Evolutionary conservation across 2,329 filamentous ascomycete genomes (phyloP).

Genomic region (Phialophora tarda): DNA sequence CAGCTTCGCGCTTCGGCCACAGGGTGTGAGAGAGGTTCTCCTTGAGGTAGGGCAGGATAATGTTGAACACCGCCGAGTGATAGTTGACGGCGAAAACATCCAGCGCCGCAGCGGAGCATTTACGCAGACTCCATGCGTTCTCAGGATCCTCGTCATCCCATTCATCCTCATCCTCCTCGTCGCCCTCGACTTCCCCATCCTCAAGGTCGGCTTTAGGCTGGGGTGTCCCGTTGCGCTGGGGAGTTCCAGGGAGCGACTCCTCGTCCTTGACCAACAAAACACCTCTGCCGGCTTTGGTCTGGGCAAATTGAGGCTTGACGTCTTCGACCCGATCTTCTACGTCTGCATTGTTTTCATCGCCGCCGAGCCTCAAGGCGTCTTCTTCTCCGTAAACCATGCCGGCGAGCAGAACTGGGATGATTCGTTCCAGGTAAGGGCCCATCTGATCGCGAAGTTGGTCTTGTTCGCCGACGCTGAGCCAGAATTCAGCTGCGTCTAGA

Average conservation of each 20-base stretch:
- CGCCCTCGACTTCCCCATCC: constrained; percentile 84
- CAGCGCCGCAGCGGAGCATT: constrained; percentile 93
- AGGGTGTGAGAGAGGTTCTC: constrained; percentile 85
- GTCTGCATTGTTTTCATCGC: constrained; percentile 86
- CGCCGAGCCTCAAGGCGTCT: constrained; percentile 83
- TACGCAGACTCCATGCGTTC: constrained; percentile 91
- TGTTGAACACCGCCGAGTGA: constrained; percentile 82
- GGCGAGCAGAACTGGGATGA: constrained; percentile 86
- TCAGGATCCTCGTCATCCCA: constrained; percentile 76
- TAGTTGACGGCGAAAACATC: constrained; percentile 95
- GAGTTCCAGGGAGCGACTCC: constrained; percentile 44
- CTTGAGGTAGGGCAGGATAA: constrained; percentile 89
- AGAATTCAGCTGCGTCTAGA: constrained; percentile 95
- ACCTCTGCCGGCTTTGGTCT: constrained; percentile 64
- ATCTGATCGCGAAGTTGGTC: constrained; percentile 76
- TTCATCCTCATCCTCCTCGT: constrained; percentile 71
- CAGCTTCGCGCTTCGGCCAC: constrained; percentile 92
- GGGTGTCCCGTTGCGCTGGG: constrained; percentile 57
- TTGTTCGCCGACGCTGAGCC: constrained; percentile 91
- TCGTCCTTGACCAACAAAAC: constrained; percentile 45
- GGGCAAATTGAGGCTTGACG: constrained; percentile 90
- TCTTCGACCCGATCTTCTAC: constrained; percentile 88
- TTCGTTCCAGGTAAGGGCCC: constrained; percentile 77
- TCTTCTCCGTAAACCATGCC: constrained; percentile 98
- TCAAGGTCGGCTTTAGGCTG: constrained; percentile 74